Base-by-base conservation (phyloP, 2,329 filamentous ascomycete genomes). In the Moelleriella libera region DNA sequence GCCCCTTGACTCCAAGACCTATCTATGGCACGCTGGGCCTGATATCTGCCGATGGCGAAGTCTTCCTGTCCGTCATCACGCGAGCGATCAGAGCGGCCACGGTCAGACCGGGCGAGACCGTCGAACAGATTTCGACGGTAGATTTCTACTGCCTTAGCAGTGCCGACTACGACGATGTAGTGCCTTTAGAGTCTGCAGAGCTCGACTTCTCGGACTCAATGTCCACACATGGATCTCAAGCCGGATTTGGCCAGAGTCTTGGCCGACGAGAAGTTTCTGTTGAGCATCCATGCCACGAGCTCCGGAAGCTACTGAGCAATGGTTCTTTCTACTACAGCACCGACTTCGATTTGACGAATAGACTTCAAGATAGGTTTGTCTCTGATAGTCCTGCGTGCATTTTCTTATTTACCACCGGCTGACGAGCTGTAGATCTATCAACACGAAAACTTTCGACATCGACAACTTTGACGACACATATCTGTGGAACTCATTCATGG, bases 401-500 rank as follows among this genome's bases (percentile, higher is more conserved):
- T 30, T 29, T 4, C 11, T 2, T 28, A 8, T 21, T 21, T 21
- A 21, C 21, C 21, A 3, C 21, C 21, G 21, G 21, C 21, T 21
- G 21, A 21, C 21, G 3, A 21, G 21, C 21, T 39, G 30, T 28
- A 41, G 30, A 88, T 80, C 83, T 11, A 78, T 83, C 48, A 87
- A 90, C 60, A 79, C 79, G 21, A 75, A 81, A 43, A 81, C 84
- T 1, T 89, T 97, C 52, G 86, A 94, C 52, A 88, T 96, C 51
- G 88, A 95, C 60, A 92, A 87, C 58, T 81, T 97, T 51, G 88
- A 98, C 63, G 84, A 88, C 58, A 84, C 85, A 1, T 96, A 95
- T 60, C 68, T 98, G 14, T 98, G 92, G 92, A 98, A 98, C 60
- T 94, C 88, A 4, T 96, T 94, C 66, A 96, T 98, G 88, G 95